These are phyloP conservation scores for Coprinopsis marcescibilis DNA, from an alignment of 768 basidiomycete species.

Conservation along the genomic window DNA sequence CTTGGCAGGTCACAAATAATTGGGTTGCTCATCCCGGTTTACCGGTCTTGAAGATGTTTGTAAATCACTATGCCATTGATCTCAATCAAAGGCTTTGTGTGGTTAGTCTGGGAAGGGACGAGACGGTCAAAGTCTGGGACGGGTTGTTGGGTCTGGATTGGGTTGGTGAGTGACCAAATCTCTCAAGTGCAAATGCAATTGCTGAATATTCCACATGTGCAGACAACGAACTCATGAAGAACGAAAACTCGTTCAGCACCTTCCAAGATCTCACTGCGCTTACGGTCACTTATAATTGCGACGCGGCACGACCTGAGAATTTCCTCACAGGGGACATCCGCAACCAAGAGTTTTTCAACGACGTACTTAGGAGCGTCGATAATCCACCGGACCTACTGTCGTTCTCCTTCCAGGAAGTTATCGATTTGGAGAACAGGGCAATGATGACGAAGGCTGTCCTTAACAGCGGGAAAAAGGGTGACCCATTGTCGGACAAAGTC, in stretches of 20 bases:
- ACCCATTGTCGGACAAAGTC: constrained; percentile 71
- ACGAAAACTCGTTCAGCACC: constrained; percentile 70
- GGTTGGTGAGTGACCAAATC: constrained; percentile 58
- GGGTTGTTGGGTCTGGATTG: constrained; percentile 79
- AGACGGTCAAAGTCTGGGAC: constrained; percentile 79
- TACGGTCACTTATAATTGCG: constrained; percentile 89
- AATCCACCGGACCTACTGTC: constrained; percentile 78
- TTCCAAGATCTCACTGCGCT: constrained; percentile 76
- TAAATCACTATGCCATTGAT: constrained; percentile 74
- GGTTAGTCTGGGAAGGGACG: constrained; percentile 71
- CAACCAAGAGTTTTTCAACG: constrained; percentile 79
- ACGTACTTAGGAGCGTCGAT: constrained; percentile 66
- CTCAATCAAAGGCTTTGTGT: constrained; percentile 64
- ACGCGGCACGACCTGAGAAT: constrained; percentile 77
- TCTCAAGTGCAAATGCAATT: constrained; percentile 2
- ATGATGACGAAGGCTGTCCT: constrained; percentile 91
- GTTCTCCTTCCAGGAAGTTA: constrained; percentile 95
- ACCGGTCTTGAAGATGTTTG: constrained; percentile 57
- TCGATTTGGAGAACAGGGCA: constrained; percentile 90
- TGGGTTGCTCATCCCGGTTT: constrained; percentile 78
- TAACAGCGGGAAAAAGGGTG: constrained; percentile 58
- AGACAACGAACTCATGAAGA: constrained; percentile 75
- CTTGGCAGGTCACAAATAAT: constrained; percentile 83
- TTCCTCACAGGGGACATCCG: constrained; percentile 47
- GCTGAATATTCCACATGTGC: not conserved